Percentiles rank a stretch among this genome's conserved stretches.
Conservation (phyloP, 2,329 filamentous ascomycete species). For the Colletotrichum chrysophilum region DNA sequence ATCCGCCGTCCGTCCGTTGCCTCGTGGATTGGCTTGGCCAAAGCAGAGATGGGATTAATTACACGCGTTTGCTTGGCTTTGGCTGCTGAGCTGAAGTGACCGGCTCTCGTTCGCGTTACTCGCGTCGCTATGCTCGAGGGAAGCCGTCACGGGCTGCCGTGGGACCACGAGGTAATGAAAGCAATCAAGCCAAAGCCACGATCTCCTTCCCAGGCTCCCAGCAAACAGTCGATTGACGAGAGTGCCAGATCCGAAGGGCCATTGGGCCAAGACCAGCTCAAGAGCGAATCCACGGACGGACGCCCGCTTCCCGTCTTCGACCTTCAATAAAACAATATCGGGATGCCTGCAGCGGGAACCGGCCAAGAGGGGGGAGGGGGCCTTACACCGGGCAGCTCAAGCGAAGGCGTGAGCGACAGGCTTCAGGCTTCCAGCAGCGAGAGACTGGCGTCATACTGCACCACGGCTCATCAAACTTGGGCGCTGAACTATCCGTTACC, state of each 20-base stretch:
- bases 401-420: not conserved
- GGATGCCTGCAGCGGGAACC: not conserved
- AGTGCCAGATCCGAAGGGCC: not conserved
- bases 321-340: constrained; percentile 6
- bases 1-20: not conserved
- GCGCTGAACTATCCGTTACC: not conserved
- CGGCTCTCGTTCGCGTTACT: not conserved
- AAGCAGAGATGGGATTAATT: not conserved
- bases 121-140: not conserved
- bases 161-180: not conserved
- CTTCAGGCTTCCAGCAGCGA: not conserved
- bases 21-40: not conserved
- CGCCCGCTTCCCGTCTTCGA: not conserved
- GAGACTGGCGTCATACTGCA: constrained; percentile 12
- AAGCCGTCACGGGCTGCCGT: not conserved
- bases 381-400: not conserved
- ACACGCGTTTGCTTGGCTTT: not conserved
- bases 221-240: not conserved
- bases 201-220: not conserved
- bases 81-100: not conserved
- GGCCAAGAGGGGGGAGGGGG: not conserved
- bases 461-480: not conserved
- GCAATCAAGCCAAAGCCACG: not conserved
- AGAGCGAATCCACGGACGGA: not conserved
- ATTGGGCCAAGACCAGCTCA: not conserved